Conservation (phyloP, 176 grass and related monocot species). For the Carex littledalei region DNA sequence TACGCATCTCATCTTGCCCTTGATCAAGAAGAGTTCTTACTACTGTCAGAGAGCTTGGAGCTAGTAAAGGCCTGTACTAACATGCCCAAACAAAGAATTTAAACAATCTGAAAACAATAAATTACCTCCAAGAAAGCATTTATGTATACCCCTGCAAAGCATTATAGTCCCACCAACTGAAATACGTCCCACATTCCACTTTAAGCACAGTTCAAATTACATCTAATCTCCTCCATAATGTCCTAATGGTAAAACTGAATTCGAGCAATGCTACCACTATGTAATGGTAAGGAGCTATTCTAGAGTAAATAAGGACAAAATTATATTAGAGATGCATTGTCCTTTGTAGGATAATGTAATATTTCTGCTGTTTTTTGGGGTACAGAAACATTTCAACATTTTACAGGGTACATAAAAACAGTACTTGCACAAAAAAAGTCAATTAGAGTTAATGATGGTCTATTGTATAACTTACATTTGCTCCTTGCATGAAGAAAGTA, state of each 20-base stretch:
- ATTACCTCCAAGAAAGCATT: neutral
- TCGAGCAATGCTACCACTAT: neutral
- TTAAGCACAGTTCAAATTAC: neutral
- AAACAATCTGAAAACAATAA: neutral
- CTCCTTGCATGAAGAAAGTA: conserved; percentile 87
- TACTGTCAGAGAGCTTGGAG: conserved; percentile 68
- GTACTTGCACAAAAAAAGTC: neutral
- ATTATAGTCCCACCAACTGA: neutral
- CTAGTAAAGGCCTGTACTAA: conserved; percentile 68
- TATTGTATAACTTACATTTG: conserved; percentile 52
- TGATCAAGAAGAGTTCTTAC: conserved; percentile 80
- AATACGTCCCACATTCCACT: neutral
- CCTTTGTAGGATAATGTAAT: neutral
- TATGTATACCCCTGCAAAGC: conserved; percentile 1
- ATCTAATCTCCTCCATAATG: neutral
- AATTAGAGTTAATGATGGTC: neutral
- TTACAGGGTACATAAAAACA: neutral
- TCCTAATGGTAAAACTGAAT: neutral
- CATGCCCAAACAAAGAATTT: neutral
- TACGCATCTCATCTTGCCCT: conserved; percentile 55
- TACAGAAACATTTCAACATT: conserved; percentile 17
- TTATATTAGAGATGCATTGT: neutral
- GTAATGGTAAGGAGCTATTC: neutral
- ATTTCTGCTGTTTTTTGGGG: neutral
- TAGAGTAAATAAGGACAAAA: neutral